Evolutionary conservation across 2,329 filamentous ascomycete genomes (phyloP).

Genomic region (Leptoxyphium fumago): DNA sequence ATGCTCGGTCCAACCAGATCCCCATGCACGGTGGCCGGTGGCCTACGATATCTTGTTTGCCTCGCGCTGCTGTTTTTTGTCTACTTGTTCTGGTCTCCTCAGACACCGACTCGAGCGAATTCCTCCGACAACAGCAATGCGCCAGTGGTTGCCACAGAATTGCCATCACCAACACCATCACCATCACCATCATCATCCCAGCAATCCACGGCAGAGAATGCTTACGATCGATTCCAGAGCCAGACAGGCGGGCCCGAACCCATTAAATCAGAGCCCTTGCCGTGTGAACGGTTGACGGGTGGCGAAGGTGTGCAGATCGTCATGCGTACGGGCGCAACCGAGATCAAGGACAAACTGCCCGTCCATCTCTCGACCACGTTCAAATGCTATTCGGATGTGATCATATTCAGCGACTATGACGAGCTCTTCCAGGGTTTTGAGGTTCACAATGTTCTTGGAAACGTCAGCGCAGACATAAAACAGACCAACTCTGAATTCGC

Average conservation of each 20-base stretch:
- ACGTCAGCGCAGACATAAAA: slow-evolving; percentile 15
- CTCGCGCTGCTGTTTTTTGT: background rate
- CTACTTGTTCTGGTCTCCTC: background rate
- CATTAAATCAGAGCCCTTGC: background rate
- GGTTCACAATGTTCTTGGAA: slow-evolving; percentile 35
- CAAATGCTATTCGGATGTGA: slow-evolving; percentile 39
- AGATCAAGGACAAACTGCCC: slow-evolving; percentile 40
- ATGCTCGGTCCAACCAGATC: background rate
- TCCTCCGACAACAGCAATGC: too few relatives aligned
- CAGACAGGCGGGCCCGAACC: background rate
- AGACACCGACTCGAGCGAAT: background rate
- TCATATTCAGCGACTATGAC: slow-evolving; percentile 45
- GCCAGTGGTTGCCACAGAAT: background rate
- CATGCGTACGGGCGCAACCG: slow-evolving; percentile 44
- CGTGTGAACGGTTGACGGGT: slow-evolving; percentile 13
- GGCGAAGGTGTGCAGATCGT: slow-evolving; percentile 40
- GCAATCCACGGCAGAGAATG: background rate
- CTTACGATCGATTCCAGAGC: background rate
- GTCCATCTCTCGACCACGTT: slow-evolving; percentile 40
- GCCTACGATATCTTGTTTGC: background rate
- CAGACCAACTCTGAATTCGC: slow-evolving; percentile 4
- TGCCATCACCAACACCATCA: background rate
- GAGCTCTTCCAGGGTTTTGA: slow-evolving; percentile 36
- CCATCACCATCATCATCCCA: background rate
- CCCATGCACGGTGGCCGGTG: background rate